Evolutionary conservation across 2,329 filamentous ascomycete species (phyloP), one percentile per base, ranked within the genome.

Genomic region (Grosmannia serpens): DNA sequence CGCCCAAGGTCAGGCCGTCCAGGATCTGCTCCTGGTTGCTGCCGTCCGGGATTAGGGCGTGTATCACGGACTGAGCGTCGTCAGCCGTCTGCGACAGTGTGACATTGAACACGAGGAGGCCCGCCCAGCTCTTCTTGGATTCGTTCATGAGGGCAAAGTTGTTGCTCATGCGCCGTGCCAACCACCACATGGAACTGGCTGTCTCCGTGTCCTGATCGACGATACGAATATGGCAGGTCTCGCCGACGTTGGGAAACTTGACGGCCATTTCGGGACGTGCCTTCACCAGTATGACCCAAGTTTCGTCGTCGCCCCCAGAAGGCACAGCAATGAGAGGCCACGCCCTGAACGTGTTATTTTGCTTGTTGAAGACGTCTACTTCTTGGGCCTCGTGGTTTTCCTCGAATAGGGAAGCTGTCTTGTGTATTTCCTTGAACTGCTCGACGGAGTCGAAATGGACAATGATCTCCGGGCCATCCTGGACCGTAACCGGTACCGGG

Each of bases 361-460:
- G 64, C 31, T 66, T 68, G 64, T 75, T 75, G 66, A 72, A 71
- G 15, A 65, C 62, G 3, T 67, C 65, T 0, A 71, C 61, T 10
- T 69, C 70, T 29, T 69, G 62, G 24, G 33, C 17, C 26, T 65
- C 63, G 0, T 60, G n/a, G 1, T 52, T 50, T 4, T 64, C 56
- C 13, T 66, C 64, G 13, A 54, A 62, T 27, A 62, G 56, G 10
- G 61, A 57, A 0, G 60, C 64, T 1, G 58, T 29, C 31, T 60
- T 56, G 50, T 63, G 61, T 3, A 64, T 41, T 0, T 22, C 10
- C 10, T 58, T 56, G 46, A 63, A 66, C 26, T 64, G 56, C 5
- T 63, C 54, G 10, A 62, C 13, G 0, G 59, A 60, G 1, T 60
- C 33, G 41, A 66, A 66, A 0, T 38, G 54, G 1, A 62, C 46